Evolutionary conservation across 371 early-diverging fungal genomes (phyloP).

Genomic region (Choanephora cucurbitarum): DNA sequence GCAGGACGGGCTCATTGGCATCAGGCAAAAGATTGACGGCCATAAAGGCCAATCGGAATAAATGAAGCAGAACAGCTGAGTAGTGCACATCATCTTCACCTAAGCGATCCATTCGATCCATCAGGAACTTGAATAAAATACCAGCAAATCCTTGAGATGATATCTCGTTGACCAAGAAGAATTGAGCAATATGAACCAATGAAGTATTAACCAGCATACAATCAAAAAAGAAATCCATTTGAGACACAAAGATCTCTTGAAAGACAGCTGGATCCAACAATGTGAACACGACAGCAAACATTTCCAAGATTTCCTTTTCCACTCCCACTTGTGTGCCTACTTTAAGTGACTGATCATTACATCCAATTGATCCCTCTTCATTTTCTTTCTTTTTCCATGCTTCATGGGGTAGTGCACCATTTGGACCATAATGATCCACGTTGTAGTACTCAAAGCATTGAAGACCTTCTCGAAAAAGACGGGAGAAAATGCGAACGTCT

Average conservation of each 20-base stretch:
- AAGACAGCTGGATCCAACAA: conserved; percentile 89
- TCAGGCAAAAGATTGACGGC: conserved; percentile 94
- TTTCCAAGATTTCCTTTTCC: conserved; percentile 90
- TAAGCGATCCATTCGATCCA: conserved; percentile 81
- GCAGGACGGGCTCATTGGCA: conserved; percentile 87
- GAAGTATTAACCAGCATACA: conserved; percentile 81
- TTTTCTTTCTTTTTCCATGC: conserved; percentile 5
- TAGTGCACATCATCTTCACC: conserved; percentile 77
- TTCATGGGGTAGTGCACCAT: conserved; percentile 41
- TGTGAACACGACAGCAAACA: conserved; percentile 88
- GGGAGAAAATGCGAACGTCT: conserved; percentile 66
- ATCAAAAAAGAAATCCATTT: conserved; percentile 90
- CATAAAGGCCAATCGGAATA: conserved; percentile 94
- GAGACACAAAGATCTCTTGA: conserved; percentile 92
- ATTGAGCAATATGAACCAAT: conserved; percentile 85
- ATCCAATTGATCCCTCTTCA: conserved; percentile 28
- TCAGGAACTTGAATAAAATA: conserved; percentile 75
- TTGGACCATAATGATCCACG: conserved; percentile 67
- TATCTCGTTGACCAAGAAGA: conserved; percentile 79
- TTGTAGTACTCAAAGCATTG: conserved; percentile 87
- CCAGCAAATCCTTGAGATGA: conserved; percentile 81
- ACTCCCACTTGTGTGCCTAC: conserved; percentile 64
- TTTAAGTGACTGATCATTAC: conserved; percentile 31
- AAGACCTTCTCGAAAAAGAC: conserved; percentile 84
- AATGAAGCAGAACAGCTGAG: conserved; percentile 82